Evolutionary conservation across 2,329 filamentous ascomycete species (phyloP).

Genomic region (Cercospora zeina): DNA sequence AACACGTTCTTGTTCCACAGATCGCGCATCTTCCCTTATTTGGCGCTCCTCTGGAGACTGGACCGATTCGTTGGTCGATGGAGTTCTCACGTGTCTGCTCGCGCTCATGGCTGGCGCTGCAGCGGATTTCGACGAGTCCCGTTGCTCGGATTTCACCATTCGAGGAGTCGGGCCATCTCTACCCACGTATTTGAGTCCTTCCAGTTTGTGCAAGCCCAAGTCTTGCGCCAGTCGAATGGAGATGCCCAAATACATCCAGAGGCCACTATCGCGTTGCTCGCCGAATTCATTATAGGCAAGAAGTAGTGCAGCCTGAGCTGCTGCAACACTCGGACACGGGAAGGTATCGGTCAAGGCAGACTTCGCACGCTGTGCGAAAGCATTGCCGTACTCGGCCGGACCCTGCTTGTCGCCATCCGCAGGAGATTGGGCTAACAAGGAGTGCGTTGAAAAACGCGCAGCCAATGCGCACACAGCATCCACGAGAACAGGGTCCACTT

Average conservation of each 20-base stretch:
- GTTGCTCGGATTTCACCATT: constrained; percentile 48
- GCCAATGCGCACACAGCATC: constrained; percentile 82
- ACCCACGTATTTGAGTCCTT: constrained; percentile 65
- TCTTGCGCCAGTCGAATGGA: constrained; percentile 81
- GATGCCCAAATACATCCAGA: constrained; percentile 92
- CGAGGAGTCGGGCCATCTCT: constrained; percentile 58
- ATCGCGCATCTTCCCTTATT: constrained; percentile 50
- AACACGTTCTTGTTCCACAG: constrained; percentile 75
- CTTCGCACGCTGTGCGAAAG: constrained; percentile 80
- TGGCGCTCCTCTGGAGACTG: constrained; percentile 65
- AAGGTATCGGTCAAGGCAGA: constrained; percentile 81
- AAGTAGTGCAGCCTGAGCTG: constrained; percentile 78
- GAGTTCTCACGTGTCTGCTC: constrained; percentile 37
- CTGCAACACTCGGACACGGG: constrained; percentile 76
- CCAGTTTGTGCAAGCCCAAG: constrained; percentile 76
- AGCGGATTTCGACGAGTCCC: constrained; percentile 5
- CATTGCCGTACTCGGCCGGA: constrained; percentile 68
- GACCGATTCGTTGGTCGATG: constrained; percentile 41
- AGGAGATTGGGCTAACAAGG: constrained; percentile 48
- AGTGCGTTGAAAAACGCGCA: constrained; percentile 71
- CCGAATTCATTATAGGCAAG: constrained; percentile 90
- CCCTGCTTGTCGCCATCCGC: constrained; percentile 48
- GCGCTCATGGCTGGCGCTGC: constrained; percentile 37
- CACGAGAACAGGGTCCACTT: constrained; percentile 78
- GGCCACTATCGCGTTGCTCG: constrained; percentile 79